Conservation (phyloP, 495 filamentous ascomycete species). For the Sabuloglossum arenarium region DNA sequence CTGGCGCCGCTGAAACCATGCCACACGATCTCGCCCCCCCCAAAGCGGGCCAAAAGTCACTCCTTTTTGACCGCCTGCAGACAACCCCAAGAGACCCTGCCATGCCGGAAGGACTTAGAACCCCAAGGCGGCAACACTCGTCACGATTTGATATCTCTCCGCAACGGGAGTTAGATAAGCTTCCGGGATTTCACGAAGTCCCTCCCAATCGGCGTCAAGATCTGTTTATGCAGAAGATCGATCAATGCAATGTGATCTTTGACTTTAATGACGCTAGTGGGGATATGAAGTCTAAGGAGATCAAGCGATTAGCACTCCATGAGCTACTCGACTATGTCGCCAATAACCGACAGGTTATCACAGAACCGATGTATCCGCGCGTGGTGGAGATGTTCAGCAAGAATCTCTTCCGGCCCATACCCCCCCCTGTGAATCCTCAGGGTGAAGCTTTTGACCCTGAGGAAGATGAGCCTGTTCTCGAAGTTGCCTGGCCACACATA, state of each 20-base stretch:
- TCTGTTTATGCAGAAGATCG: slow-evolving; percentile 99
- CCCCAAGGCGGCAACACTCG: slow-evolving; percentile 88
- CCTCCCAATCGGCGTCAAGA: slow-evolving; percentile 88
- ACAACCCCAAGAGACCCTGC: slow-evolving; percentile 65
- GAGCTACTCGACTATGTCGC: slow-evolving; percentile 96
- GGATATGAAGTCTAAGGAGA: slow-evolving; percentile 99
- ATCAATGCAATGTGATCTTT: slow-evolving; percentile 99
- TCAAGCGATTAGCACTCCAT: slow-evolving; percentile 91
- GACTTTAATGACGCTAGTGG: slow-evolving; percentile 97
- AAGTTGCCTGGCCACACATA: slow-evolving; percentile 98
- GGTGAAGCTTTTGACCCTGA: slow-evolving; percentile 97
- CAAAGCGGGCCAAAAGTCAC: slow-evolving; percentile 63
- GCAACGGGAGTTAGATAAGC: slow-evolving; percentile 82
- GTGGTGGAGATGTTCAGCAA: slow-evolving; percentile 99
- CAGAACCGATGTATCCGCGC: slow-evolving; percentile 95
- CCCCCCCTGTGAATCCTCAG: slow-evolving; percentile 90
- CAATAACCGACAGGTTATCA: slow-evolving; percentile 95
- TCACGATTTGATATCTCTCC: slow-evolving; percentile 96
- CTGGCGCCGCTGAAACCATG: slow-evolving; percentile 93
- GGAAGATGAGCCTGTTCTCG: slow-evolving; percentile 93
- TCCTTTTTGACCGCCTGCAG: slow-evolving; percentile 79
- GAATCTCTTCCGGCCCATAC: slow-evolving; percentile 93
- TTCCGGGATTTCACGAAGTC: slow-evolving; percentile 97
- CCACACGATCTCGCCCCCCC: slow-evolving; percentile 91
- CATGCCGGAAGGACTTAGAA: slow-evolving; percentile 81